Base-by-base conservation (phyloP, 805 yeast genomes). In the Lachancea kluyveri region DNA sequence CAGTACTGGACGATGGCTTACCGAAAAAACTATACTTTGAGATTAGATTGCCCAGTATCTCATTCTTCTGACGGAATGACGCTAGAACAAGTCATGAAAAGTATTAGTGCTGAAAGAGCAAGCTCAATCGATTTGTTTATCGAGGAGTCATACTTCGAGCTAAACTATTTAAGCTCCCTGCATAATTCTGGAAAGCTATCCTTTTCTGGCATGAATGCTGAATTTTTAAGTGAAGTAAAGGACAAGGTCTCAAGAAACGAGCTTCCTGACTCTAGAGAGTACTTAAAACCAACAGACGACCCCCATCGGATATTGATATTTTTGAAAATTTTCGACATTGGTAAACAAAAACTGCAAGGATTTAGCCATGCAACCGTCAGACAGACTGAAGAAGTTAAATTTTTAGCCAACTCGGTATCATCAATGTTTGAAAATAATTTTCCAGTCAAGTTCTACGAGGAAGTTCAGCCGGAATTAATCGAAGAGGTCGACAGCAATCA, bases 11-110 rank as follows among this genome's bases (percentile, higher is more conserved):
- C 70, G 14, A 66, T 84, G 61, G 72, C 70, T 9, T 74, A 71
- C 45, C 68, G 95, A 29, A 73, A 77, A 42, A 84, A 85, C 53
- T 72, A 69, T 39, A 82, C 96, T 0, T 58, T 72, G 29, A 68
- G 96, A 43, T 72, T 85, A 1, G 78, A 73, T 36, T 38, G 57
- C 5, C 64, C 64, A 3, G 40, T 75, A 5, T 32, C 38, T 8
- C 46, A 46, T 4, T 47, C 40, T 8, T 36, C 47, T 14, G 50
- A 54, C 21, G 58, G 63, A 9, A 28, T 59, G 7, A 63, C 77
- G 0, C 60, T 83, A 13, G 77, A 70, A 21, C 71, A 71, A 24
- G 65, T 78, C 3, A 69, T 71, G 27, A 63, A 62, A 17, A 64
- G 62, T 36, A 59, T 60, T 37, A 68, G 68, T 44, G 58, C 65